These are phyloP conservation scores for Euphorbia tirucalli DNA, from an alignment of 345 rosid species.

Conservation along the genomic window DNA sequence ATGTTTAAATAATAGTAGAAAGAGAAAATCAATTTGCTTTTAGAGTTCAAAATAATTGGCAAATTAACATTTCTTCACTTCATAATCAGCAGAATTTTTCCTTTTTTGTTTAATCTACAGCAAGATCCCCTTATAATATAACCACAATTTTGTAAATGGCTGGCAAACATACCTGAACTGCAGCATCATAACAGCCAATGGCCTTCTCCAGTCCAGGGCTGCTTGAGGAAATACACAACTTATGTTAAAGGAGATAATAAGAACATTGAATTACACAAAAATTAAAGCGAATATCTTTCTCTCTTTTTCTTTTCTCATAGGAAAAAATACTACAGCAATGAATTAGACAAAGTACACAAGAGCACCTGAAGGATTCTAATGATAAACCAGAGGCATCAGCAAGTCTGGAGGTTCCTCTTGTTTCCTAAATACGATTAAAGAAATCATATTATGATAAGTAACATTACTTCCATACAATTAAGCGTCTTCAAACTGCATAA, in stretches of 20 bases:
- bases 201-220: conserved; percentile 55
- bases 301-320: no score
- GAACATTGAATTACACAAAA: not conserved
- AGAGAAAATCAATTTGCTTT: not conserved
- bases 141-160: not conserved
- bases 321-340: not conserved
- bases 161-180: conserved; percentile 57
- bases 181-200: conserved; percentile 70
- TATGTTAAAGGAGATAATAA: no score
- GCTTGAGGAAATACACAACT: conserved; percentile 22
- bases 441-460: not conserved
- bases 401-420: conserved; percentile 52
- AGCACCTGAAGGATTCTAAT: conserved; percentile 47
- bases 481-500: not conserved
- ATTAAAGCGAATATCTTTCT: not conserved
- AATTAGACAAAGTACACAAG: not conserved
- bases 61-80: not conserved
- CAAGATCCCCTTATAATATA: not conserved
- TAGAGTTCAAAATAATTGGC: not conserved
- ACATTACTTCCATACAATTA: not conserved
- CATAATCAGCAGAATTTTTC: no score
- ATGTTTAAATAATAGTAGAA: not conserved
- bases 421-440: conserved; percentile 43
- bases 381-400: conserved; percentile 45
- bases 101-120: no score